Evolutionary conservation across 257 asterid genomes (phyloP).

Genomic region (Plectranthus barbatus): DNA sequence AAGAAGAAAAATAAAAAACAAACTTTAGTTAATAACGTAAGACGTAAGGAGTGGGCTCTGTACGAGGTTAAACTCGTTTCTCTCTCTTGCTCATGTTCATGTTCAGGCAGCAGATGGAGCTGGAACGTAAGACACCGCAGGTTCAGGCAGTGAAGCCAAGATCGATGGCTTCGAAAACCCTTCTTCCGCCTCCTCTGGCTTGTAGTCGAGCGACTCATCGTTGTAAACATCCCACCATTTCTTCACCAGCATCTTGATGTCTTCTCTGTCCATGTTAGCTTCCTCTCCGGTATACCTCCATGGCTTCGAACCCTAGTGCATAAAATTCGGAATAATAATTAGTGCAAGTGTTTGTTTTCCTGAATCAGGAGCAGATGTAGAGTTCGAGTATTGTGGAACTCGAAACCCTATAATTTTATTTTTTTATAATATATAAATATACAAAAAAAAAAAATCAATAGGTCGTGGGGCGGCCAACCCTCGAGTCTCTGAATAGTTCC

Average conservation of each 20-base stretch:
- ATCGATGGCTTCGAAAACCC: conserved; percentile 39
- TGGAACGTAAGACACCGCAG: conserved; percentile 39
- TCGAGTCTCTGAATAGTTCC: too few species aligned
- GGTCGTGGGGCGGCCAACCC: too few species aligned
- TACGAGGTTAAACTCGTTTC: background rate
- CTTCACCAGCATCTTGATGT: conserved; percentile 46
- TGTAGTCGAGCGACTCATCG: conserved; percentile 50
- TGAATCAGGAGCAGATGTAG: too few species aligned
- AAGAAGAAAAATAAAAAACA: conserved; percentile 11
- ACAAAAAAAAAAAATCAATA: too few species aligned
- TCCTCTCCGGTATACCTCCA: conserved; percentile 66
- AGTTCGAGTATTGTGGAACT: too few species aligned
- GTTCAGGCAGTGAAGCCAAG: conserved; percentile 40
- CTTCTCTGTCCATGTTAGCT: conserved; percentile 59
- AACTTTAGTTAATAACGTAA: background rate
- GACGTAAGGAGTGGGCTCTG: background rate
- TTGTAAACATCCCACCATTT: conserved; percentile 65
- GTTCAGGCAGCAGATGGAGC: conserved; percentile 70
- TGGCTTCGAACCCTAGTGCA: conserved; percentile 46
- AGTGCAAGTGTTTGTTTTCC: background rate
- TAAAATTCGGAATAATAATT: background rate
- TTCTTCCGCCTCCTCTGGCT: conserved; percentile 30
- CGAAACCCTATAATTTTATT: too few species aligned
- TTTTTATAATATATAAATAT: too few species aligned
- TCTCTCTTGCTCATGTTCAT: background rate